Conservation (phyloP, 202 grass and related monocot genomes). For the Schoenoplectus tabernaemontani region DNA sequence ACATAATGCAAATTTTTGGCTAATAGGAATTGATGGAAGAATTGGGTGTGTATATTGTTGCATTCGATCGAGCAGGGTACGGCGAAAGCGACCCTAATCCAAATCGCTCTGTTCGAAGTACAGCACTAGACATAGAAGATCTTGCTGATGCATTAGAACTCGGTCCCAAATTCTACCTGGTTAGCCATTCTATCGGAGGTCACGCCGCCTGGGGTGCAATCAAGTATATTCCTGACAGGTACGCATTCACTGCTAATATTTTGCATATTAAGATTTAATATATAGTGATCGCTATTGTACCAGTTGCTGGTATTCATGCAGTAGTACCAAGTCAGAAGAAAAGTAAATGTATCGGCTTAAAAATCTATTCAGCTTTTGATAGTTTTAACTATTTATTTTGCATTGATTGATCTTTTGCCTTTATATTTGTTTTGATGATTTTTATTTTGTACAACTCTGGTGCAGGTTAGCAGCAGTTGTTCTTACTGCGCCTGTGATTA, state of each 20-base stretch:
- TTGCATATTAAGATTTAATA: background rate
- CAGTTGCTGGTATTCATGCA: background rate
- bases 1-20: background rate
- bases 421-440: background rate
- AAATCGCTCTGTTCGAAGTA: conserved; percentile 43
- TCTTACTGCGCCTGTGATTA: conserved; percentile 68
- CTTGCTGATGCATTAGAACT: conserved; percentile 64
- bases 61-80: conserved; percentile 77
- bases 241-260: background rate
- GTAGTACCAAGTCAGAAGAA: background rate
- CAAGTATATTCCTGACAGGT: conserved; percentile 68
- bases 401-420: background rate
- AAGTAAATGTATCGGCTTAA: background rate
- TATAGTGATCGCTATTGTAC: background rate
- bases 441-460: background rate
- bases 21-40: conserved; percentile 43
- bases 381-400: too few relatives aligned
- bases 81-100: conserved; percentile 84
- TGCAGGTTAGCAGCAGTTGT: conserved; percentile 45
- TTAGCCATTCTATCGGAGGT: conserved; percentile 63
- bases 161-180: conserved; percentile 53
- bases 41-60: conserved; percentile 67
- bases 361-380: background rate
- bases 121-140: conserved; percentile 53
- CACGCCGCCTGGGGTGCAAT: conserved; percentile 76